These are phyloP conservation scores for Aspergillus baeticus DNA, from an alignment of 495 filamentous ascomycete species.

Conservation along the genomic window DNA sequence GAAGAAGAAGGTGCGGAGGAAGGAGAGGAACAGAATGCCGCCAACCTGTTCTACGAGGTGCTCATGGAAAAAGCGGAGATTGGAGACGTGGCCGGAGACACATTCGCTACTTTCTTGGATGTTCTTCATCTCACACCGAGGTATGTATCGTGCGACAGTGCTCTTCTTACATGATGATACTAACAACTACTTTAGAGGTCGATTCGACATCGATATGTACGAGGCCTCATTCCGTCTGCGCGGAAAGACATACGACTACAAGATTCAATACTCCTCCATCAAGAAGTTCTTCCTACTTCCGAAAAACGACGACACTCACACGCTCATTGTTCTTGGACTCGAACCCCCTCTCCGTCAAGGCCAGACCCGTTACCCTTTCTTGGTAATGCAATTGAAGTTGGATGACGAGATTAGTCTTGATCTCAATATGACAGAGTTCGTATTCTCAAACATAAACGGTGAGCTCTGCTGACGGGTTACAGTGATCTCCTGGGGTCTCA, in stretches of 20 bases:
- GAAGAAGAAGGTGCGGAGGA: slow-evolving; percentile 70
- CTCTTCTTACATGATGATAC: neutral
- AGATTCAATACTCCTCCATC: slow-evolving; percentile 94
- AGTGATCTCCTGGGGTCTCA: slow-evolving; percentile 68
- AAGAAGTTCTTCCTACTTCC: slow-evolving; percentile 99
- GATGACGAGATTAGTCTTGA: slow-evolving; percentile 97
- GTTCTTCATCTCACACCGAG: slow-evolving; percentile 96
- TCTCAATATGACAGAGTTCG: slow-evolving; percentile 92
- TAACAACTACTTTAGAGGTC: slow-evolving; percentile 66
- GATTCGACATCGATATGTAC: slow-evolving; percentile 99
- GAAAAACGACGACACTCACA: slow-evolving; percentile 95
- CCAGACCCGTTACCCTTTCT: slow-evolving; percentile 96
- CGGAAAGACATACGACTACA: slow-evolving; percentile 99
- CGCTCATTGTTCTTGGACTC: slow-evolving; percentile 89
- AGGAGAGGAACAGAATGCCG: slow-evolving; percentile 87
- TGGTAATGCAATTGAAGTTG: slow-evolving; percentile 98
- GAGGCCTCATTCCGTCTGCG: slow-evolving; percentile 95
- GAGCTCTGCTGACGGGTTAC: slow-evolving; percentile 15
- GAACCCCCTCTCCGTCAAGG: slow-evolving; percentile 96
- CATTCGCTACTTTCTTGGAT: slow-evolving; percentile 95
- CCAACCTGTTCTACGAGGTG: slow-evolving; percentile 93
- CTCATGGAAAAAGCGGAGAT: slow-evolving; percentile 99
- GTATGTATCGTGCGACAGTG: slow-evolving; percentile 43
- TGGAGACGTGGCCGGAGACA: slow-evolving; percentile 95
- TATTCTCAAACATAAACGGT: slow-evolving; percentile 16